Base-by-base conservation (phyloP, 2,329 filamentous ascomycete genomes). In the Trichophyton simii region DNA sequence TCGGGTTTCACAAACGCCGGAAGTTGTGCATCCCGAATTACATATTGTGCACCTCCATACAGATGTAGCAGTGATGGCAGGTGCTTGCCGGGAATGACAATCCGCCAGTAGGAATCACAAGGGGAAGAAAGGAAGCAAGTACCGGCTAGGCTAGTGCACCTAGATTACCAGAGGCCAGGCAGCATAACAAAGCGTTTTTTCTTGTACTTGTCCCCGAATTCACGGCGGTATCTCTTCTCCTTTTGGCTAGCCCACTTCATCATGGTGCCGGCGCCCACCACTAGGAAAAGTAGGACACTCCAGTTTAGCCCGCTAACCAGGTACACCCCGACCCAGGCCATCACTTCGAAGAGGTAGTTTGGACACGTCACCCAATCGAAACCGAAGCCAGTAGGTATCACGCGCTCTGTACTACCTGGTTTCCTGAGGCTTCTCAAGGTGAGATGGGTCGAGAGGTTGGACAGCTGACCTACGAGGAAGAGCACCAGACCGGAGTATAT, bases 181-280 rank as follows among this genome's bases (percentile, higher is more conserved):
- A 96, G 75, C 76, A 96, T 87, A 63, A 83, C 85, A 71, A 81
- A 92, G 70, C 84, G 84, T 89, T 99, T 97, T 80, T 87, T 91
- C 86, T 92, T 91, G 78, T 99, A 99, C 76, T 87, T 88, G 72
- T 91, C 88, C 46, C 88, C 88, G 75, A 97, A 96, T 73, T 96
- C 89, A 74, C 87, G 87, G 69, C 94, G 85, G 73, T 96, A 94
- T 61, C 89, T 85, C 71, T 80, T 83, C 81, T 99, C 94, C 82
- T 96, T 97, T 80, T 90, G 92, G 76, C 83, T 83, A 44, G 87
- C 92, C 94, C 94, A 99, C 59, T 79, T 74, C 62, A 82, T 84
- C 94, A 99, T 97, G 76, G 91, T 89, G 25, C 77, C 80, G 15
- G 80, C 82, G 38, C 90, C 90, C 59, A 90, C 80, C 25, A 80